These are phyloP conservation scores for Zangia roseola DNA, from an alignment of 768 basidiomycete species.

Conservation along the genomic window DNA sequence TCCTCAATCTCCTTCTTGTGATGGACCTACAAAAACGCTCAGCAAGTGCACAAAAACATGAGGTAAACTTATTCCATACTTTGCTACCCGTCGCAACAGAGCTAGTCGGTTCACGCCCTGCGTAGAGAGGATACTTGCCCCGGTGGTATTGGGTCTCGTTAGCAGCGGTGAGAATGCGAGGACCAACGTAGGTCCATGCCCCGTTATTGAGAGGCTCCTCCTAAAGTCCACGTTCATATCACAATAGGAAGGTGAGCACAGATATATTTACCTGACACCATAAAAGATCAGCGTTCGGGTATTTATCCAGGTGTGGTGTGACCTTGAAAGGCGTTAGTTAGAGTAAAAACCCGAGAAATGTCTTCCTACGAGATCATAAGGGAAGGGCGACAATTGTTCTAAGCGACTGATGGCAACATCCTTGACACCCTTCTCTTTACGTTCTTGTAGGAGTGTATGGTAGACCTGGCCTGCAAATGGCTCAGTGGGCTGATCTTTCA, in stretches of 20 bases:
- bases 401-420: slow-evolving; percentile 93
- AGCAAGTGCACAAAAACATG: not conserved
- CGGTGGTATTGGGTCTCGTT: slow-evolving; percentile 88
- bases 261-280: slow-evolving; percentile 77
- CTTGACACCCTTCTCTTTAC: slow-evolving; percentile 87
- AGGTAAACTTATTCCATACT: slow-evolving; percentile 40
- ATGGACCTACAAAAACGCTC: slow-evolving; percentile 44
- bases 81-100: slow-evolving; percentile 93
- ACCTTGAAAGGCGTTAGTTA: slow-evolving; percentile 46
- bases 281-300: slow-evolving; percentile 89
- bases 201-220: slow-evolving; percentile 98
- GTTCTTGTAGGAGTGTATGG: slow-evolving; percentile 82
- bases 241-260: not conserved
- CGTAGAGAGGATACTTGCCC: slow-evolving; percentile 88
- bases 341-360: not conserved
- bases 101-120: slow-evolving; percentile 88
- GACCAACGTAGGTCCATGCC: slow-evolving; percentile 94
- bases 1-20: slow-evolving; percentile 91
- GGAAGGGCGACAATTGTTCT: slow-evolving; percentile 96
- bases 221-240: slow-evolving; percentile 30
- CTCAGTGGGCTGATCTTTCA: not conserved
- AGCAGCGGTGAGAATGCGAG: slow-evolving; percentile 91
- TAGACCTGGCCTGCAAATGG: slow-evolving; percentile 81
- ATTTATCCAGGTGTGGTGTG: slow-evolving; percentile 92
- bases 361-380: slow-evolving; percentile 80